Conservation (phyloP, 2,329 filamentous ascomycete species). For the Verticillium tricorpus region DNA sequence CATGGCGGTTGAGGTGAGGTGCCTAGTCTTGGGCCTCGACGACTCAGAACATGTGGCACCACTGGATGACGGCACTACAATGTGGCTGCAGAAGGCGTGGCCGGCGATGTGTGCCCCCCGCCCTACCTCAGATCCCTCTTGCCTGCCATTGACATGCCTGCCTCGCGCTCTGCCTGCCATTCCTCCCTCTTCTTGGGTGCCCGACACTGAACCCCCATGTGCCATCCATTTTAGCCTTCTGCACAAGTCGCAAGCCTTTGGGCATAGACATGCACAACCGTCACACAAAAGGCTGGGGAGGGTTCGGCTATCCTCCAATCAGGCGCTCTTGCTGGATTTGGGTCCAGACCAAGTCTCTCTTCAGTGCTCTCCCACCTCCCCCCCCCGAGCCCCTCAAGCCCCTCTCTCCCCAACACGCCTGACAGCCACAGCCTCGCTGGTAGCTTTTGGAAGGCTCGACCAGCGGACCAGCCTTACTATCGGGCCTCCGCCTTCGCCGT, state of each 20-base stretch:
- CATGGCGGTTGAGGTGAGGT: not conserved
- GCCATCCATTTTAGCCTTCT: not conserved
- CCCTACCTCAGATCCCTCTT: not conserved
- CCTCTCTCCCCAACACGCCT: not conserved
- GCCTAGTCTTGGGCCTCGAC: not conserved
- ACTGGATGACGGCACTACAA: slow-evolving; percentile 7
- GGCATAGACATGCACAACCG: not conserved
- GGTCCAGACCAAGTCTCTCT: not conserved
- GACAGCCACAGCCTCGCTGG: slow-evolving; percentile 2
- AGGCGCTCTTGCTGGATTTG: not conserved
- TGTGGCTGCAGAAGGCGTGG: slow-evolving; percentile 10
- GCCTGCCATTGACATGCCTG: not conserved
- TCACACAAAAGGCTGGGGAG: slow-evolving; percentile 1
- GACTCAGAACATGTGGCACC: slow-evolving; percentile 13
- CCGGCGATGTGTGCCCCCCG: not conserved
- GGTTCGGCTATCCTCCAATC: not conserved
- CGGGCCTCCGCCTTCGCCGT: not conserved
- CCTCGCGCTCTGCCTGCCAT: too few species aligned
- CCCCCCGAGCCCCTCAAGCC: not conserved
- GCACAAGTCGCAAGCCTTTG: not conserved
- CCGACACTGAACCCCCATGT: not conserved
- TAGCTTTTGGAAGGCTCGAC: not conserved
- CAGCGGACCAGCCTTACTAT: slow-evolving; percentile 5
- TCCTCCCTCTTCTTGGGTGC: too few species aligned
- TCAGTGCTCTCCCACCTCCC: not conserved